phyloP scores from a whole-genome alignment of 1,284 basidiomycete genomes.

The Rhodotorula sp. region DNA sequence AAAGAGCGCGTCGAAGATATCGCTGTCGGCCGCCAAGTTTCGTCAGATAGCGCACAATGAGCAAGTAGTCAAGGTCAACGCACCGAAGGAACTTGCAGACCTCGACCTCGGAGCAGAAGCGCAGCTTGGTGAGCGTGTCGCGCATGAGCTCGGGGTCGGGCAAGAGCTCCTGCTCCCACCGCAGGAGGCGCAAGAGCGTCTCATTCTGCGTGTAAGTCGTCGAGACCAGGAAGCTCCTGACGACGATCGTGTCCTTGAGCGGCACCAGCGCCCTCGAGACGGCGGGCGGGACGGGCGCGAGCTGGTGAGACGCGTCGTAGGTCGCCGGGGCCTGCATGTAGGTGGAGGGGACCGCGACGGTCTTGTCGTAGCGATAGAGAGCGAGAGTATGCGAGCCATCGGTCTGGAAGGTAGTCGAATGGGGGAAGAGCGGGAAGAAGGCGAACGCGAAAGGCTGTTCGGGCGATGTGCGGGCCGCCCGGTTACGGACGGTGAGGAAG shows the following conservation, averaged over 20 bases:
- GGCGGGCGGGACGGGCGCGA: slow-evolving; percentile 61
- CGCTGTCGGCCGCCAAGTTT: background rate
- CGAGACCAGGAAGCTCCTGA: slow-evolving; percentile 84
- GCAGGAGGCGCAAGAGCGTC: slow-evolving; percentile 76
- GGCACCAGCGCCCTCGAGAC: slow-evolving; percentile 67
- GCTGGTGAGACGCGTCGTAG: slow-evolving; percentile 64
- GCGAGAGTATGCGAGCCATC: slow-evolving; percentile 86
- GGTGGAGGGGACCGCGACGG: slow-evolving; percentile 35
- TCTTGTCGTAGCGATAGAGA: slow-evolving; percentile 66
- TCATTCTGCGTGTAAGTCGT: slow-evolving; percentile 91
- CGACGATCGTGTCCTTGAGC: slow-evolving; percentile 71
- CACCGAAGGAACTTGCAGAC: slow-evolving; percentile 82
- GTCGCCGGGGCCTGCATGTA: slow-evolving; percentile 64
- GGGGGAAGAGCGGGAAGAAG: slow-evolving; percentile 82
- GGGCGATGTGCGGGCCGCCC: slow-evolving; percentile 48
- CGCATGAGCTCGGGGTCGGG: slow-evolving; percentile 67
- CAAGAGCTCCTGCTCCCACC: slow-evolving; percentile 69
- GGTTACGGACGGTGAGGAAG: slow-evolving; percentile 81
- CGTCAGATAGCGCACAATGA: too few relatives aligned
- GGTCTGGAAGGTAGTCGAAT: slow-evolving; percentile 70
- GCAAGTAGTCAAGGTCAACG: background rate
- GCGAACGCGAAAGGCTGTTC: slow-evolving; percentile 89
- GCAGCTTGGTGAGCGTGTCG: slow-evolving; percentile 74
- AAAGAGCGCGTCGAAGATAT: slow-evolving; percentile 92
- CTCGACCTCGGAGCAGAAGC: slow-evolving; percentile 48